A percentile compares a stretch with the other conserved stretches of the same genome.
phyloP scores from a whole-genome alignment of 1,284 basidiomycete species.

The Amylostereum areolatum region DNA sequence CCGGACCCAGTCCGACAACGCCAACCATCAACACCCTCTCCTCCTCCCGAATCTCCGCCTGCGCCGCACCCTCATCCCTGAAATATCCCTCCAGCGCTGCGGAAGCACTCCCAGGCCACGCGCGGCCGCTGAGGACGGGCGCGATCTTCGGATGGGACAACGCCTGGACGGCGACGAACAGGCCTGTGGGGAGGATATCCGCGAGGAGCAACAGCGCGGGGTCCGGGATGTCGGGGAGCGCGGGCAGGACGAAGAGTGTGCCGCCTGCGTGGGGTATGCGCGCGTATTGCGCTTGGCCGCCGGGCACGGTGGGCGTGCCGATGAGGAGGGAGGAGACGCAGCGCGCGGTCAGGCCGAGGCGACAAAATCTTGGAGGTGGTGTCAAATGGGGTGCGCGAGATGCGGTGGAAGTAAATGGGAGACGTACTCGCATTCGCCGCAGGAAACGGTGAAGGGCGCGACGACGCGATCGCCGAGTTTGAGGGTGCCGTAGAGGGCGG shows the following conservation, averaged over 20 bases:
- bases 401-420: neutral
- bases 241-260: slow-evolving; percentile 65
- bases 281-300: slow-evolving; percentile 86
- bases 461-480: slow-evolving; percentile 81
- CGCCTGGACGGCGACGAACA: slow-evolving; percentile 71
- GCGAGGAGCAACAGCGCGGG: slow-evolving; percentile 68
- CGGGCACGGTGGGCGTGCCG: slow-evolving; percentile 68
- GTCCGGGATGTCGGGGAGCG: slow-evolving; percentile 33
- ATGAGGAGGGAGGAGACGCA: slow-evolving; percentile 67
- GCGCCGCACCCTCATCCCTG: slow-evolving; percentile 11
- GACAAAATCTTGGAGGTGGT: slow-evolving; percentile 55
- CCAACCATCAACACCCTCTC: slow-evolving; percentile 54
- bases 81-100: slow-evolving; percentile 15
- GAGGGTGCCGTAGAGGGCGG: slow-evolving; percentile 59
- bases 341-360: slow-evolving; percentile 70
- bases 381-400: slow-evolving; percentile 2
- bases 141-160: slow-evolving; percentile 65
- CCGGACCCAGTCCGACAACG: slow-evolving; percentile 70
- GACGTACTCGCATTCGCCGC: slow-evolving; percentile 73
- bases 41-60: slow-evolving; percentile 28
- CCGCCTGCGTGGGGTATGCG: slow-evolving; percentile 77
- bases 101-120: slow-evolving; percentile 48
- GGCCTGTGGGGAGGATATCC: slow-evolving; percentile 75
- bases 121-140: slow-evolving; percentile 45
- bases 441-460: slow-evolving; percentile 81